These are phyloP conservation scores for Exobasidium cylindrosporum DNA, from an alignment of 1,284 basidiomycete genomes.

Conservation along the genomic window DNA sequence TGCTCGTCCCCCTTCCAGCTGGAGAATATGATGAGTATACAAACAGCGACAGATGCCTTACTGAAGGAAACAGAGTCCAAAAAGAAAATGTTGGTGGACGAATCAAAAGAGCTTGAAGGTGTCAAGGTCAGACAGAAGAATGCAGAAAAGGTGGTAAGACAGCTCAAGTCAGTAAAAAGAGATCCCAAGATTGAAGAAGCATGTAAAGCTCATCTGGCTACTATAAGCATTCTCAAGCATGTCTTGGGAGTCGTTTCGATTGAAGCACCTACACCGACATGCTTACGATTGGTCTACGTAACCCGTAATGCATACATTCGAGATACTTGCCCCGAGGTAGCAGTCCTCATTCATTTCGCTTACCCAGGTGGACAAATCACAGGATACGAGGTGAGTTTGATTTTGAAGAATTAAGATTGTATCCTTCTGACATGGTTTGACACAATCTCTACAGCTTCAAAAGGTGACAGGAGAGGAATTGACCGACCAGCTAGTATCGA, in stretches of 20 bases:
- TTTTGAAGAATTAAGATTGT: not conserved
- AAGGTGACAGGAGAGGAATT: not conserved
- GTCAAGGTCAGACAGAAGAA: not conserved
- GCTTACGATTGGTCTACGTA: not conserved
- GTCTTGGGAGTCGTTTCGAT: slow-evolving; percentile 1
- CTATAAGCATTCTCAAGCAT: not conserved
- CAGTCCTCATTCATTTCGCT: not conserved
- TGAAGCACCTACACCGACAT: not conserved
- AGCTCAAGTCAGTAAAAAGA: not conserved
- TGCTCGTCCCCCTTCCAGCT: no score
- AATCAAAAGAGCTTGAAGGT: not conserved
- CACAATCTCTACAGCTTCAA: not conserved
- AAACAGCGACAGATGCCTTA: not conserved
- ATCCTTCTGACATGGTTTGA: not conserved
- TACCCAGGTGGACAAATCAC: not conserved
- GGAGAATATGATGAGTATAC: not conserved
- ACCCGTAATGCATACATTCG: not conserved
- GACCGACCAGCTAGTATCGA: not conserved
- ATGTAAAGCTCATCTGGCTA: not conserved
- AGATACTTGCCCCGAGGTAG: not conserved
- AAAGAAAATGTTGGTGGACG: not conserved
- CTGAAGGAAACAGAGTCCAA: not conserved
- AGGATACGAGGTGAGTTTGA: not conserved
- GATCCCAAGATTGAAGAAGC: slow-evolving; percentile 3
- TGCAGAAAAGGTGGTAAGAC: not conserved